Conservation (phyloP, 2,329 filamentous ascomycete species). For the Aureobasidium sp. region DNA sequence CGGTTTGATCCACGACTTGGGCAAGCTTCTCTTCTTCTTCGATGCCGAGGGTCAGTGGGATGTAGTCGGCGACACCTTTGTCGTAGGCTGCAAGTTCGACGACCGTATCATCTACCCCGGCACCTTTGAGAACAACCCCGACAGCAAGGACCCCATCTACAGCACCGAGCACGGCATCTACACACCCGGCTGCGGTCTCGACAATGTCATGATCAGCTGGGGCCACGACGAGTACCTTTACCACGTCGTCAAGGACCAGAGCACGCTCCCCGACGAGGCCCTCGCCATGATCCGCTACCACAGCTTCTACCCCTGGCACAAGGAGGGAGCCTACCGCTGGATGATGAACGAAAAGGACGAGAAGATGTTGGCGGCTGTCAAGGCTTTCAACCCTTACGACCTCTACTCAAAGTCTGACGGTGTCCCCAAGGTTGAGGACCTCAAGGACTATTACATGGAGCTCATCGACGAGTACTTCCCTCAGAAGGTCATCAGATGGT, state of each 20-base stretch:
- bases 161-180: conserved; percentile 75
- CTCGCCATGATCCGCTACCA: conserved; percentile 92
- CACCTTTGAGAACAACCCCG: conserved; percentile 71
- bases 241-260: conserved; percentile 78
- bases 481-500: conserved; percentile 63
- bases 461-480: conserved; percentile 65
- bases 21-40: conserved; percentile 75
- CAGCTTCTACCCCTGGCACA: conserved; percentile 89
- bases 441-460: conserved; percentile 72
- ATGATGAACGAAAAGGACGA: conserved; percentile 80
- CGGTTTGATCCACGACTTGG: conserved; percentile 71
- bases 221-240: conserved; percentile 86
- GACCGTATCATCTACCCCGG: conserved; percentile 72
- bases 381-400: conserved; percentile 86
- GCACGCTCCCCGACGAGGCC: conserved; percentile 68
- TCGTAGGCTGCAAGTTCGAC: conserved; percentile 69
- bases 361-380: conserved; percentile 71
- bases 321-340: conserved; percentile 68
- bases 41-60: conserved; percentile 87
- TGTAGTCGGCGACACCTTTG: conserved; percentile 81
- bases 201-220: conserved; percentile 86
- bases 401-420: conserved; percentile 87
- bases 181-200: conserved; percentile 67
- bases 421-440: conserved; percentile 64
- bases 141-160: conserved; percentile 64